Base-by-base conservation (phyloP, 2,329 filamentous ascomycete species). In the Sporothrix protearum region DNA sequence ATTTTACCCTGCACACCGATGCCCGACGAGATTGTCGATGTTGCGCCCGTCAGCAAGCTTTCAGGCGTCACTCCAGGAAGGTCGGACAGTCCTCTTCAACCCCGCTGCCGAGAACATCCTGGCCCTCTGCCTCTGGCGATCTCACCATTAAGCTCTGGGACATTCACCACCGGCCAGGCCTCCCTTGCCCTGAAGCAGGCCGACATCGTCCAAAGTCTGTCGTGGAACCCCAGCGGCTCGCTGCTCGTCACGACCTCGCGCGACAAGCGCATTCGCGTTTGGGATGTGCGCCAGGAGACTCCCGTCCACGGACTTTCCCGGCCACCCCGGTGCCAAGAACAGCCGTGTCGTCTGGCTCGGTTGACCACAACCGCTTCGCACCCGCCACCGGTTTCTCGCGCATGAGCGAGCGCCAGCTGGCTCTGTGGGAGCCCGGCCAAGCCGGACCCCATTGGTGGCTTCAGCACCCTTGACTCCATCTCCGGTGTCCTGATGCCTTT, bases 401-500 rank as follows among this genome's bases (percentile, higher is more conserved):
- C 80, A 98, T 98, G 96, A 98, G 96, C 80, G 96, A 99, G 83
- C 90, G 96, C 70, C 96, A 99, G 81, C 87, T 99, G 76, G 96
- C 92, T 69, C 86, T 99, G 49, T 99, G 96, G 96, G 96, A 99
- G 84, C 89, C 94, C 64, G 92, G 94, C 76, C 91, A 89, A 75
- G 88, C 89, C 47, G 91, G 91, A 96, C 77, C 96, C 96, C 66
- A 91, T 98, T 77, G 94, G 93, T 68, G 94, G 94, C 19, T 97
- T 97, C 83, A 90, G 88, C 77, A 92, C 92, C 76, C 87, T 99
- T 66, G 96, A 99, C 82, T 96, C 93, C 63, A 97, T 97, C 78
- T 97, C 95, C 61, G 96, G 96, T 80, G 94, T 99, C 73, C 97
- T 94, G 86, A 97, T 99, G 93, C 96, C 96, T 42, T 98, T 99